Evolutionary conservation across 805 yeast species (phyloP), one percentile per base, ranked within the genome.

Genomic region (Priceomyces fermenticarens): DNA sequence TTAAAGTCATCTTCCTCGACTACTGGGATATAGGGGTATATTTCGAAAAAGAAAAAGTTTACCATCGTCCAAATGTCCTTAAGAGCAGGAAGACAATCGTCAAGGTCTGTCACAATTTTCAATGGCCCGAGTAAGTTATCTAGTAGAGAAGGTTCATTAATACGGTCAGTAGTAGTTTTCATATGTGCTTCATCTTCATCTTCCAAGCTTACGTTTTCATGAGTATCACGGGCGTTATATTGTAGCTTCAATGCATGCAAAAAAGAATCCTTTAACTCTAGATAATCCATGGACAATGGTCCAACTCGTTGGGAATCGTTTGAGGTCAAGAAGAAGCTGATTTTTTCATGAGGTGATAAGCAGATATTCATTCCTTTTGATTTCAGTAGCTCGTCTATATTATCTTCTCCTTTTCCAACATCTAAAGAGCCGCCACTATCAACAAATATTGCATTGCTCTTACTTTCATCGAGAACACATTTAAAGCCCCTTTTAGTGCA

Each of bases 21-120:
- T 17, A 30, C 16, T n/a, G 40, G 40, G n/a, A 37, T n/a, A 7
- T 10, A 12, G 6, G 39, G 35, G 16, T 37, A 37, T 11, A 37
- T n/a, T 7, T 30, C 10, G 10, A 10, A 10, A 17, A 37, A 37
- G 29, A 37, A 37, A 13, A n/a, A 13, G 3, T 30, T 12, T 5
- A 30, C 16, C 12, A 30, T 11, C 13, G 2, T 30, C 40, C 40
- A 37, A 26, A 9, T 10, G 9, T 9, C 9, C 29, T 11, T 26
- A 11, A 26, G 29, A 26, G 29, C 11, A 10, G 29, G 29, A 11
- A 26, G 29, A 26, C 29, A 26, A 26, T 26, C 29, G 9, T 26
- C 29, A 26, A 26, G 11, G 10, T 26, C 11, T 9, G 11, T 26
- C 29, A 26, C 9, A 10, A 26, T 26, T 11, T 11, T 26, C 11